Evolutionary conservation across 1,284 basidiomycete genomes (phyloP).

Genomic region (Trichosporon sp.): DNA sequence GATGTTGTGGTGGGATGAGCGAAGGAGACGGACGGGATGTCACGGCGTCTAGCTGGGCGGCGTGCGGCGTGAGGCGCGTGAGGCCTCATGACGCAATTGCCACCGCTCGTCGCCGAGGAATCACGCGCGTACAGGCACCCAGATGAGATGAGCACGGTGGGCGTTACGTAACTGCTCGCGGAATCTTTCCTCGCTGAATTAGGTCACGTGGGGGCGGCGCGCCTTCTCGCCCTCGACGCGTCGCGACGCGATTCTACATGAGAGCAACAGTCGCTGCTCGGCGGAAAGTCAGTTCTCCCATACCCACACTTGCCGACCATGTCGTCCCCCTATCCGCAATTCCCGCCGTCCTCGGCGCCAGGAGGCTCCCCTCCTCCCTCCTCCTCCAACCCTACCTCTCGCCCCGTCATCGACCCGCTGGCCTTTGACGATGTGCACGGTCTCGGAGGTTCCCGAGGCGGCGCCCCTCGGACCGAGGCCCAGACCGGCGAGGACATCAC

Average conservation of each 20-base stretch:
- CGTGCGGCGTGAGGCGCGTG: neutral
- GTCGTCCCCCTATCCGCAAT: conserved; percentile 34
- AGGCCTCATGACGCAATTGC: conserved; percentile 3
- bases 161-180: neutral
- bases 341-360: conserved; percentile 37
- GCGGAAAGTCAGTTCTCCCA: neutral
- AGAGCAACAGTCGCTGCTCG: neutral
- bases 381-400: conserved; percentile 30
- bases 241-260: conserved; percentile 5
- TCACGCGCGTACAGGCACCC: neutral
- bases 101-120: neutral
- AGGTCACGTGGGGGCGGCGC: neutral
- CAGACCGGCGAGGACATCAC: conserved; percentile 15
- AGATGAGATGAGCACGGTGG: neutral
- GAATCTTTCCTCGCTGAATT: neutral
- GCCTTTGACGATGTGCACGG: conserved; percentile 44
- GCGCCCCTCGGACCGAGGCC: conserved; percentile 7
- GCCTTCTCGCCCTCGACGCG: conserved; percentile 4
- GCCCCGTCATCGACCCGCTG: conserved; percentile 36
- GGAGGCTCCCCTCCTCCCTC: conserved; percentile 27
- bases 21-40: neutral
- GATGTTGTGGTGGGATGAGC: neutral
- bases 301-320: conserved; percentile 19
- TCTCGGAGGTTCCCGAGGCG: conserved; percentile 29
- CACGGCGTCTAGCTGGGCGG: neutral